These are phyloP conservation scores for Naganishia kalamii DNA, from an alignment of 768 basidiomycete genomes.

Conservation along the genomic window DNA sequence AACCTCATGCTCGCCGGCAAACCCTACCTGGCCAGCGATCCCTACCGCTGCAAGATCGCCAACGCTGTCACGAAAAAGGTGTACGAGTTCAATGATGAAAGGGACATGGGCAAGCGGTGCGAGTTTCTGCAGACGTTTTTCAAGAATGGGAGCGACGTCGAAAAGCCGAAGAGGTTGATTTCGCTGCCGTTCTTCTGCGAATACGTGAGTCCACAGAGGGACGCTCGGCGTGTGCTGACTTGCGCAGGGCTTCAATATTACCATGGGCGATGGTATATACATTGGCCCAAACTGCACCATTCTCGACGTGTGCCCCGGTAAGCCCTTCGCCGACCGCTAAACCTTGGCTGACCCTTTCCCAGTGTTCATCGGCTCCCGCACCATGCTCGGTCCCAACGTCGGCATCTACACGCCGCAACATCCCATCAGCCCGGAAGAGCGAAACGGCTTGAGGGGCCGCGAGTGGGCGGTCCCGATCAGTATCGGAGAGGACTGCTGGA, in stretches of 20 bases:
- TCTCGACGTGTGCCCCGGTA: slow-evolving; percentile 38
- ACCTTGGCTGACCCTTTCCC: neutral
- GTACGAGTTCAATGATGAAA: slow-evolving; percentile 28
- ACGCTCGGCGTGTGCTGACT: neutral
- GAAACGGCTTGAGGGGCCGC: slow-evolving; percentile 38
- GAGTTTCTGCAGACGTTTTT: slow-evolving; percentile 19
- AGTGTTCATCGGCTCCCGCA: slow-evolving; percentile 42
- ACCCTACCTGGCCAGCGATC: slow-evolving; percentile 25
- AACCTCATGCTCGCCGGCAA: neutral
- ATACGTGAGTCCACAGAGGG: slow-evolving; percentile 31
- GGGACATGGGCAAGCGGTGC: slow-evolving; percentile 26
- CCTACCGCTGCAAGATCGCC: slow-evolving; percentile 31
- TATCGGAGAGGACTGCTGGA: slow-evolving; percentile 48
- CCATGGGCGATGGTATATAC: slow-evolving; percentile 32
- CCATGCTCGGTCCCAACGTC: slow-evolving; percentile 43
- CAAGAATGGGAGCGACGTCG: slow-evolving; percentile 16
- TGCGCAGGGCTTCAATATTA: slow-evolving; percentile 18
- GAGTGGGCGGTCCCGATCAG: slow-evolving; percentile 43
- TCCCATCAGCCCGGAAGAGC: slow-evolving; percentile 36
- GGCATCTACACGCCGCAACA: slow-evolving; percentile 37
- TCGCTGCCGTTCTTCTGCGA: slow-evolving; percentile 34
- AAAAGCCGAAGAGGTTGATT: slow-evolving; percentile 23
- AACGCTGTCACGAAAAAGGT: slow-evolving; percentile 23
- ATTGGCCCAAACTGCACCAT: slow-evolving; percentile 38
- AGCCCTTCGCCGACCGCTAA: slow-evolving; percentile 3